A percentile compares a stretch with the other conserved stretches of the same genome.
Conservation (phyloP, 257 asterid genomes). For the Nicotiana attenuata region DNA sequence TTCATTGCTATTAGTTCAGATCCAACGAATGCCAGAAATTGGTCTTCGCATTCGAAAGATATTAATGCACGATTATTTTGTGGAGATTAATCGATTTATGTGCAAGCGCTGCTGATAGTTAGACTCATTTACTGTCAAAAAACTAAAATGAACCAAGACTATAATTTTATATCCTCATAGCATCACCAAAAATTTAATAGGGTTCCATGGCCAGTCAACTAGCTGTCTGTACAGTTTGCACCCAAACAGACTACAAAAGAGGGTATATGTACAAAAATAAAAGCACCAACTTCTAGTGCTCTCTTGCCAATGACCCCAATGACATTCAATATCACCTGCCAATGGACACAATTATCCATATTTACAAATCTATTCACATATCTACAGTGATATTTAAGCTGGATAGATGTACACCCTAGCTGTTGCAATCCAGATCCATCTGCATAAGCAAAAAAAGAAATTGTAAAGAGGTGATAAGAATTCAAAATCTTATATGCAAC, state of each 20-base stretch:
- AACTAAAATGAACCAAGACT: background rate
- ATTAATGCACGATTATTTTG: background rate
- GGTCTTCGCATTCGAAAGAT: background rate
- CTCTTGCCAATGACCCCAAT: background rate
- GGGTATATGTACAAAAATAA: background rate
- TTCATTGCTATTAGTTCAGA: background rate
- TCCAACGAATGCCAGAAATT: background rate
- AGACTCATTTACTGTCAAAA: background rate
- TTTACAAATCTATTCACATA: conserved; percentile 22
- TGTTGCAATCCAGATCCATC: background rate
- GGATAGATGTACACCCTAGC: background rate
- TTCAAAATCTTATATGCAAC: background rate
- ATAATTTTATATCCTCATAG: background rate
- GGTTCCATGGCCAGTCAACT: background rate
- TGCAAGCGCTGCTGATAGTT: background rate
- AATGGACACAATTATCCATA: conserved; percentile 16
- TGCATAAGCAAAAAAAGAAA: background rate
- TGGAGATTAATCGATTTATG: background rate
- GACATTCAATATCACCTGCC: background rate
- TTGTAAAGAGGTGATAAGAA: background rate
- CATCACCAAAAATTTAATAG: background rate
- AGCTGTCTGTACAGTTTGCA: background rate
- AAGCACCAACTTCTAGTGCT: background rate
- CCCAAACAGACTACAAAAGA: background rate
- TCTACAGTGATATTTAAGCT: conserved; percentile 10